phyloP scores from a whole-genome alignment of 345 rosid genomes.

The Melaleuca quinquenervia region DNA sequence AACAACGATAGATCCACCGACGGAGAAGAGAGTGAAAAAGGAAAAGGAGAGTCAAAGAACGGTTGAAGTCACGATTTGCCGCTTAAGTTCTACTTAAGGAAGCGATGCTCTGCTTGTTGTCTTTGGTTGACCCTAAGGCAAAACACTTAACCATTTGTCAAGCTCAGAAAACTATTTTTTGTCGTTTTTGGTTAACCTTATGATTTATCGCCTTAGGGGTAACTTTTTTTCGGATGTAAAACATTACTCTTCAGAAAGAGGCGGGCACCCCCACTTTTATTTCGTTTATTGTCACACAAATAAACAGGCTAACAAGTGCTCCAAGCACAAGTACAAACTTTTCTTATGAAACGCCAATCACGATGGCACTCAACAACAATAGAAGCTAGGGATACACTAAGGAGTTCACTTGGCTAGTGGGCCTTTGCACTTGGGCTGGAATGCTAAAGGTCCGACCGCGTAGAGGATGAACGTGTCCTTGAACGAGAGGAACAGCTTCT shows the following conservation, averaged over 20 bases:
- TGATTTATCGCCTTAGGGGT: not conserved
- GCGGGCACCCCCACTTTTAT: not conserved
- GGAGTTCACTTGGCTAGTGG: not conserved
- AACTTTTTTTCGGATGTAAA: not conserved
- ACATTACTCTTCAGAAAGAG: not conserved
- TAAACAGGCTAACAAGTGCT: not conserved
- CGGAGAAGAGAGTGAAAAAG: not conserved
- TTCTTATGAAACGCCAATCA: not conserved
- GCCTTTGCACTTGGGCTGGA: conserved; percentile 26
- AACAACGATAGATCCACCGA: not conserved
- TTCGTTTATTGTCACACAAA: not conserved
- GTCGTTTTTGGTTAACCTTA: not conserved
- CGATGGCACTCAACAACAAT: not conserved
- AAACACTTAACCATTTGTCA: not conserved
- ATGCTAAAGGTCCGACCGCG: conserved; percentile 72
- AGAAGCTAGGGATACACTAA: not conserved
- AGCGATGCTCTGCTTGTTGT: not conserved
- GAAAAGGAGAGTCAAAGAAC: not conserved
- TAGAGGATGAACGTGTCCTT: conserved; percentile 33
- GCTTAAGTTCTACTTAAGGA: not conserved
- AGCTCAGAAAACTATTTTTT: not conserved
- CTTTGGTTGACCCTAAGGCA: not conserved
- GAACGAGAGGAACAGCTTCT: conserved; percentile 12
- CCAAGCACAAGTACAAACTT: not conserved
- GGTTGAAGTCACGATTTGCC: not conserved